Base-by-base conservation (phyloP, 768 basidiomycete species). In the Pilatotrama ljubarskyi region DNA sequence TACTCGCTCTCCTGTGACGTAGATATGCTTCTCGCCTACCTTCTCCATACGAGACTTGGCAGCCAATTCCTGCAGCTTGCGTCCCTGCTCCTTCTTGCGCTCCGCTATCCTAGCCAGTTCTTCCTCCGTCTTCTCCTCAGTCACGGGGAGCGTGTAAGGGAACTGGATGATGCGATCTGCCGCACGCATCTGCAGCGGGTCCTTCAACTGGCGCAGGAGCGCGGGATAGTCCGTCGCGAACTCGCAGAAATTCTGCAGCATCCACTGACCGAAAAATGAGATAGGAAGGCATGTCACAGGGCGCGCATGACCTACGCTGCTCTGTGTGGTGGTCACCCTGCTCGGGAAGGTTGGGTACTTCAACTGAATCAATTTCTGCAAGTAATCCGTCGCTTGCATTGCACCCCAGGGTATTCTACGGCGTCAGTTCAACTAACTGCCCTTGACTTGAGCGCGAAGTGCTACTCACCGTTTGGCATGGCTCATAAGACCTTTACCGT, bases 271-370 rank as follows among this genome's bases (percentile, higher is more conserved):
- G 36, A 29, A 9, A 22, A 18, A 17, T 36, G 29, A 37, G 26
- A 14, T 17, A 11, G 2, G 46, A 15, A 5, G 15, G n/a, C 10
- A 11, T 25, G 2, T 2, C 4, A 32, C 8, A 32, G 4, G 17
- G 37, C 38, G 36, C 46, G n/a, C 9, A 49, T 42, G 3, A 74
- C 80, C 59, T 71, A 95, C 94, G 14, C 83, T 88, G 5, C 93
- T 84, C 67, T 98, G 96, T 0, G 78, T 69, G 15, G 82, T 69
- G 0, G 90, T 90, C 11, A 98, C 84, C 42, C 93, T 86, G 1
- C 89, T 90, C 5, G 93, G 91, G 72, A 98, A 98, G 46, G 81
- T 88, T 25, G 96, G 90, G 70, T 98, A 97, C 73, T 98, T 99
- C 36, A 98, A 82, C 70, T 98, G 95, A 41, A 95, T 86, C 20